Percentiles rank a stretch among this genome's conserved stretches.
Evolutionary conservation across 176 grass and related monocot genomes (phyloP).

Genomic region (Raddia guianensis): DNA sequence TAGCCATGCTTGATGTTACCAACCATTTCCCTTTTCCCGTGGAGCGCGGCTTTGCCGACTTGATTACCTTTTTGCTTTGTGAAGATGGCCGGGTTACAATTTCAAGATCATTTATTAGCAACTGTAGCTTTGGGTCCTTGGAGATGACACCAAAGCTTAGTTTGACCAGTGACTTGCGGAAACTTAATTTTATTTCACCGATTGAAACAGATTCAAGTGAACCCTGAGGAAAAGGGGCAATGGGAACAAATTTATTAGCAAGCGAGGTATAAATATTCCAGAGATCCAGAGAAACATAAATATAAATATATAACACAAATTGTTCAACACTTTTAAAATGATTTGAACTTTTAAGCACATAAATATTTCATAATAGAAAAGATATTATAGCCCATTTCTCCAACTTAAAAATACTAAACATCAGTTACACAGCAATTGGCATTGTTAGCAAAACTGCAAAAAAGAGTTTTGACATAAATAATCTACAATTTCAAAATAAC

Average conservation of each 20-base stretch:
- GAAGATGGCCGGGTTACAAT: conserved; percentile 69
- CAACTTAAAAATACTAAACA: not conserved
- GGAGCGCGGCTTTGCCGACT: conserved; percentile 68
- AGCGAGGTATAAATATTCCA: conserved; percentile 6
- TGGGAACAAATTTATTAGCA: conserved; percentile 26
- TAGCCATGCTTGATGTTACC: conserved; percentile 80
- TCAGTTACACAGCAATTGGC: not conserved
- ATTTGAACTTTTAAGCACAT: conserved; percentile 17
- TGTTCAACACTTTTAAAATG: conserved; percentile 26
- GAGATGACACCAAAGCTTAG: conserved; percentile 90
- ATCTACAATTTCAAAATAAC: conserved; percentile 29
- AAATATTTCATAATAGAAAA: conserved; percentile 33
- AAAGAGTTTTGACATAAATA: not conserved
- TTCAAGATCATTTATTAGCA: conserved; percentile 94
- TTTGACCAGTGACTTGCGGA: conserved; percentile 96
- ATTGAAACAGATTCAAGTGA: conserved; percentile 84
- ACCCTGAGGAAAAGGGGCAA: conserved; percentile 58
- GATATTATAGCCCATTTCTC: conserved; percentile 1
- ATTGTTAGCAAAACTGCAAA: not conserved
- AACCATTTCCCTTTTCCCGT: conserved; percentile 99
- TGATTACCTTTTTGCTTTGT: conserved; percentile 60
- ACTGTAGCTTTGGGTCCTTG: conserved; percentile 93
- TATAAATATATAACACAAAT: conserved; percentile 7
- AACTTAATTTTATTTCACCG: conserved; percentile 97
- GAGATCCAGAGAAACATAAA: conserved; percentile 30